Conservation (phyloP, 208 protist species). For the Trypanosomatidae sp. region DNA sequence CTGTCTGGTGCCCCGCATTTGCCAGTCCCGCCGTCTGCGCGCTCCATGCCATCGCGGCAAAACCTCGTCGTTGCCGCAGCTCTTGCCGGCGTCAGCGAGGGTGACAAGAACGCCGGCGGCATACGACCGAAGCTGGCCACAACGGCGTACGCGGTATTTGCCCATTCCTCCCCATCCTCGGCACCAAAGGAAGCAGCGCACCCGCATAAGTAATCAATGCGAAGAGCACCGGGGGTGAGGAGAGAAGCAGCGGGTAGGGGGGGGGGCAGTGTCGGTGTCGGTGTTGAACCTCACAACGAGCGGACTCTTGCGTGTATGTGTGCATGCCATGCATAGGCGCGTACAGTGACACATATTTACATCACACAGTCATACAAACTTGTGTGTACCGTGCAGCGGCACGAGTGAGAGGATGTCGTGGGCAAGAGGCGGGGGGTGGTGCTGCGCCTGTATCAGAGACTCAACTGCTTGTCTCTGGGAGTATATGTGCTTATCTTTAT, state of each 20-base stretch:
- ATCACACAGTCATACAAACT: neutral
- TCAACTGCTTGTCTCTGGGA: neutral
- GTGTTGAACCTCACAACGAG: too few relatives aligned
- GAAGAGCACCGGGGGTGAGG: too few relatives aligned
- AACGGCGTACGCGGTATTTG: slow-evolving; percentile 14
- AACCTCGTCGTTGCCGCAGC: slow-evolving; percentile 2
- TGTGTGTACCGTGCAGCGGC: neutral
- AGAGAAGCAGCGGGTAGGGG: neutral
- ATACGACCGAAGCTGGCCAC: slow-evolving; percentile 1
- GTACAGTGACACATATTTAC: neutral
- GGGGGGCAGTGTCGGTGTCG: neutral
- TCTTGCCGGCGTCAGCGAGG: neutral
- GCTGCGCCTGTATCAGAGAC: neutral
- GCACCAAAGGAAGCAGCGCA: slow-evolving; percentile 19
- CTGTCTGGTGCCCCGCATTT: slow-evolving; percentile 1
- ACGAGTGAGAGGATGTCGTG: neutral
- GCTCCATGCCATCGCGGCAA: slow-evolving; percentile 3
- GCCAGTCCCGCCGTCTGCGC: neutral
- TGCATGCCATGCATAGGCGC: neutral
- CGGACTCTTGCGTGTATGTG: neutral
- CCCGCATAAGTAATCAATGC: slow-evolving; percentile 2
- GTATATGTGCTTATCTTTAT: neutral
- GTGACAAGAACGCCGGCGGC: slow-evolving; percentile 1
- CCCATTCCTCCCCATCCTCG: neutral
- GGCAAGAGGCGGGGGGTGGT: neutral